A percentile compares a stretch with the other conserved stretches of the same genome.
Conservation (phyloP, 1,284 basidiomycete species). For the Tylopilus sp. region DNA sequence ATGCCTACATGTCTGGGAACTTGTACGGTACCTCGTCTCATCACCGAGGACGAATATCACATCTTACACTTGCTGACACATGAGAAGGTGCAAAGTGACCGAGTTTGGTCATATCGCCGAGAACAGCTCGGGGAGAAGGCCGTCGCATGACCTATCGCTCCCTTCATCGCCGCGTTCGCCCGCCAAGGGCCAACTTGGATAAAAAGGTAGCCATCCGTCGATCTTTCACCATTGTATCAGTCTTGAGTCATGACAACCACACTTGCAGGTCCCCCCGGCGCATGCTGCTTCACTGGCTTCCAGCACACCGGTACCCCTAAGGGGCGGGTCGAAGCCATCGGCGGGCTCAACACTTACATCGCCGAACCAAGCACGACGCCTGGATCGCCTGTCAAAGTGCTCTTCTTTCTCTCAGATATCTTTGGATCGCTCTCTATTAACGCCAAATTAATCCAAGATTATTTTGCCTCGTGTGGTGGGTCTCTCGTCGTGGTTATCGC, state of each 20-base stretch:
- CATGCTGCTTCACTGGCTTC: constrained; percentile 58
- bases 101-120: background rate
- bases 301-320: constrained; percentile 59
- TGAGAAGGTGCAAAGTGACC: background rate
- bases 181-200: background rate
- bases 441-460: constrained; percentile 62
- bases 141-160: background rate
- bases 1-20: background rate
- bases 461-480: constrained; percentile 59
- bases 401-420: constrained; percentile 62
- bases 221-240: background rate
- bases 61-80: background rate
- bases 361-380: constrained; percentile 49
- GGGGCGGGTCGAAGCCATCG: constrained; percentile 56
- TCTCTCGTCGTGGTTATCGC: background rate
- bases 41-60: background rate
- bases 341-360: constrained; percentile 61
- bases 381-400: constrained; percentile 47
- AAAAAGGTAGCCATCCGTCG: background rate
- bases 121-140: background rate
- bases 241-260: constrained; percentile 39
- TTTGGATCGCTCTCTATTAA: constrained; percentile 60
- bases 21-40: background rate
- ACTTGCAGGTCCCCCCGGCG: constrained; percentile 54
- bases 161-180: background rate